Base-by-base conservation (phyloP, 2,329 filamentous ascomycete species). In the Aspergillus sergii region DNA sequence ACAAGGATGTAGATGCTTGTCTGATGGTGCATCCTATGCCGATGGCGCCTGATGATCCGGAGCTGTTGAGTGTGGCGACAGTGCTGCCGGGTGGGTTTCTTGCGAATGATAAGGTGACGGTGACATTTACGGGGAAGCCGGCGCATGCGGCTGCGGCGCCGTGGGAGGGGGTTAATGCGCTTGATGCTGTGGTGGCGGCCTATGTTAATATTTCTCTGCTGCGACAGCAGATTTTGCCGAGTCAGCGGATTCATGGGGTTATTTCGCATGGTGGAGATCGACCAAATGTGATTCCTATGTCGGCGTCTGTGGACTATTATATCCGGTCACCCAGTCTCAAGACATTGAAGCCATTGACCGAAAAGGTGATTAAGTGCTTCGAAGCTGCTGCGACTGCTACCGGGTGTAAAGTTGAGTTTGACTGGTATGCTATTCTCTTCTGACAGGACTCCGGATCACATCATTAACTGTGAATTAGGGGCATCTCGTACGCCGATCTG, bases 131-230 rank as follows among this genome's bases (percentile, higher is more conserved):
- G 1, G 86, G 86, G 0, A 81, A 81, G 45, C 82, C 83, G 54
- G 84, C 86, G 0, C 85, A 88, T 70, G 85, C 85, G 0, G 85
- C 82, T 1, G 81, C 81, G 3, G 81, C 76, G 7, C 86, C 85
- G 0, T 88, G 85, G 85, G 76, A 84, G 16, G 86, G 85, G 0
- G 79, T 84, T 66, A 88, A 88, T 71, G 86, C 86, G 0, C 78
- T 88, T 1, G 86, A 88, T 67, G 85, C 85, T 0, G 75, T 86
- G 16, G 77, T 88, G 3, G 78, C 80, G 0, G 81, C 74, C 0
- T 79, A 78, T 63, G 70, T 74, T 30, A 74, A 72, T 54, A 73
- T 88, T 12, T 83, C 82, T 0, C 78, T 84, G 3, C 76, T 88
- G 8, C 78, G 86, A 2, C 85, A 87, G 71, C 85, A 87, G 71